phyloP scores from a whole-genome alignment of 352 stramenopile species.

The Phytophthora constricta region DNA sequence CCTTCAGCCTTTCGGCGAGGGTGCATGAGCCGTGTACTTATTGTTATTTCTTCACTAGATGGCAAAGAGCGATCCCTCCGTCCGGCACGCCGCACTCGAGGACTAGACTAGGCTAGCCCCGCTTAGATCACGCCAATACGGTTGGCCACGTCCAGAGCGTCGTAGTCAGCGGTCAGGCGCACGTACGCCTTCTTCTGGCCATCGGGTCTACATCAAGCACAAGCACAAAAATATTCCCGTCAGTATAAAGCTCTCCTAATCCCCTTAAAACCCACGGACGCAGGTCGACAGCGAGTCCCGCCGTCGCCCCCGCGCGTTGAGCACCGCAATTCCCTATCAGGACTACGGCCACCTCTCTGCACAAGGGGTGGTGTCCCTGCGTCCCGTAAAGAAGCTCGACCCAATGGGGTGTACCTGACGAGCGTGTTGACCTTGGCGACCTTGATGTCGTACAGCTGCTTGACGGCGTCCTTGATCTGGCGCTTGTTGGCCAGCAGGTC shows the following conservation, averaged over 20 bases:
- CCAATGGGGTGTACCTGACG: constrained; percentile 95
- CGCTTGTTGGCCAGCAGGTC: constrained; percentile 99
- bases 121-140: constrained; percentile 99
- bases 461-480: constrained; percentile 99
- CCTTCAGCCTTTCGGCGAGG: constrained; percentile 37
- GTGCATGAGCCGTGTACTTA: constrained; percentile 29
- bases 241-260: constrained; percentile 9
- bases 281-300: constrained; percentile 18
- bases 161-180: constrained; percentile 98
- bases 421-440: constrained; percentile 99
- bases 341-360: constrained; percentile 36
- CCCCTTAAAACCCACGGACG: neutral
- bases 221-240: constrained; percentile 35
- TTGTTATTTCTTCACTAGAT: constrained; percentile 64
- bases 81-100: constrained; percentile 20
- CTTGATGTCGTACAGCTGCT: constrained; percentile 99
- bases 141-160: constrained; percentile 99
- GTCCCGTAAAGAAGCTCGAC: constrained; percentile 64
- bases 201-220: constrained; percentile 86
- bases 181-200: constrained; percentile 99
- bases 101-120: constrained; percentile 22
- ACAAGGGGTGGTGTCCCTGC: constrained; percentile 19
- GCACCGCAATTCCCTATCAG: constrained; percentile 54
- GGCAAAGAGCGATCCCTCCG: constrained; percentile 59
- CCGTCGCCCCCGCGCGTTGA: constrained; percentile 17